A percentile compares a stretch with the other conserved stretches of the same genome.
These are phyloP conservation scores for Phaseolus lunatus DNA, from an alignment of 306 rosid species.

Conservation along the genomic window DNA sequence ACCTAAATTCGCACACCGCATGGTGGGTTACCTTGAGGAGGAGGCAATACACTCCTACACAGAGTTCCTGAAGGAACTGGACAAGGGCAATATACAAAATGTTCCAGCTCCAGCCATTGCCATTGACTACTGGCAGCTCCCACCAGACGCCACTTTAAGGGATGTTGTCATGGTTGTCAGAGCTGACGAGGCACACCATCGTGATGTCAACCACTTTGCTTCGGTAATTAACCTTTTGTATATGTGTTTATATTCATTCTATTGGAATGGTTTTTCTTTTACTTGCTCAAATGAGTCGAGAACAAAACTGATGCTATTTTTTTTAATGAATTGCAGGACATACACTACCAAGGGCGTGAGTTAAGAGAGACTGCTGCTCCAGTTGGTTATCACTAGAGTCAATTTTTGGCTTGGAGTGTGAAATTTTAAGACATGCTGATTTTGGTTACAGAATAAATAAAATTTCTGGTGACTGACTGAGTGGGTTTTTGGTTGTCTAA, in stretches of 20 bases:
- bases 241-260: neutral
- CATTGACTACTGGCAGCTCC: constrained; percentile 79
- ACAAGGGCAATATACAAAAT: constrained; percentile 71
- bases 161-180: constrained; percentile 75
- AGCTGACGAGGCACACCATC: constrained; percentile 87
- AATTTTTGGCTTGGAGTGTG: neutral
- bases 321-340: constrained; percentile 64
- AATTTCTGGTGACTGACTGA: constrained; percentile 5
- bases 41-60: constrained; percentile 86
- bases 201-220: constrained; percentile 85
- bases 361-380: constrained; percentile 75
- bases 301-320: neutral
- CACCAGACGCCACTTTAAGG: constrained; percentile 59
- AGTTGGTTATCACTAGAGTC: constrained; percentile 64
- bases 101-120: constrained; percentile 84
- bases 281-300: neutral
- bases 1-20: constrained; percentile 77
- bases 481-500: constrained; percentile 25
- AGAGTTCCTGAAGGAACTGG: constrained; percentile 74
- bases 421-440: neutral
- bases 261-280: neutral
- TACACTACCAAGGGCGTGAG: constrained; percentile 71
- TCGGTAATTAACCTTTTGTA: constrained; percentile 51
- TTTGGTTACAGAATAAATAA: constrained; percentile 43
- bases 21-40: constrained; percentile 89